Evolutionary conservation across 2,329 filamentous ascomycete species (phyloP), one percentile per base, ranked within the genome.

Genomic region (Capronia coronata): DNA sequence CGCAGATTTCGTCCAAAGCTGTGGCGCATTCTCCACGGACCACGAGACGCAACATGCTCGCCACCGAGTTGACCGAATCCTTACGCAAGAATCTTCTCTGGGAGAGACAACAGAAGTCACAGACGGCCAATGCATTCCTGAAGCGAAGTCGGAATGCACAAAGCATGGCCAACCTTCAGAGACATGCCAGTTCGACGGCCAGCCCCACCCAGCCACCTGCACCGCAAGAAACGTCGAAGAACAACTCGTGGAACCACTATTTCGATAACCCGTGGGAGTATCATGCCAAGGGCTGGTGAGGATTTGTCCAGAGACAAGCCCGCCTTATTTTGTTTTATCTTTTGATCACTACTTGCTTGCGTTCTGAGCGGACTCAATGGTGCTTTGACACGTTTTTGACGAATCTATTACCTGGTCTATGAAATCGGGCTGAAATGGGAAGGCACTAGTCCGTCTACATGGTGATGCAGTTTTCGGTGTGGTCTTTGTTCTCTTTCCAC

Each of bases 41-140:
- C 0, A 96, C 90, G 0, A 81, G 93, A 44, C 81, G 90, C 53
- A 94, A 96, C 68, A 98, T 98, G 93, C 78, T 98, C 49, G 85
- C 87, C 7, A 94, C 87, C 0, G 93, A 98, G 71, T 75, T 98
- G 47, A 96, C 91, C 2, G 89, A 95, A 66, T 94, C 88, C 18
- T 81, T 98, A 2, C 82, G 93, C 18, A 86, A 89, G 60, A 87
- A 96, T 62, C 82, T 98, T 13, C 78, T 97, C 13, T 94, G 88
- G 86, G 93, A 98, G 67, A 84, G 93, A 45, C 88, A 94, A 64
- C 91, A 97, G 65, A 94, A 93, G 77, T 88, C 87, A 51, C 85
- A 86, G 27, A 91, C 88, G 6, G 87, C 84, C 62, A 90, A 91
- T 57, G 88, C 90, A 1, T 87, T 91, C 47, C 76, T 95, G 50